These are phyloP conservation scores for Immersiporthe knoxdaviesiana DNA, from an alignment of 2,329 filamentous ascomycete genomes.

Conservation along the genomic window DNA sequence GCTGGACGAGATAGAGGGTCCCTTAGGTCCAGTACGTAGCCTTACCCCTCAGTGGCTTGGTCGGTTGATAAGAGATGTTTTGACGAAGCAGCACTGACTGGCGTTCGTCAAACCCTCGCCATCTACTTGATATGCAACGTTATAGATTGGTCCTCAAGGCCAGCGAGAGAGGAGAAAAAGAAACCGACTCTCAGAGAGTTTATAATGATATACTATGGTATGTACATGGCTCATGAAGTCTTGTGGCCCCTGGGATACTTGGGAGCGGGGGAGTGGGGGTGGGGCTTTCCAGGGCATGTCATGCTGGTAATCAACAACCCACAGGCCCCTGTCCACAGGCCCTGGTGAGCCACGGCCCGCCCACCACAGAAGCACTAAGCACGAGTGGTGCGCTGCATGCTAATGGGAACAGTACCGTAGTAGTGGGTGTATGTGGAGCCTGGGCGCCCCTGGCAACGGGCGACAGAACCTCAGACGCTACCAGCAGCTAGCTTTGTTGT, in stretches of 20 bases:
- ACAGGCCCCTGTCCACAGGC: background rate
- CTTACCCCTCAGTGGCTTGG: background rate
- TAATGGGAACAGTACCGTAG: background rate
- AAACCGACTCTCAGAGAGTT: background rate
- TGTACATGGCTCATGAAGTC: background rate
- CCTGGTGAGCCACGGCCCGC: background rate
- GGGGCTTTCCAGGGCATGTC: background rate
- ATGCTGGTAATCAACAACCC: background rate
- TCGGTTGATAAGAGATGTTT: background rate
- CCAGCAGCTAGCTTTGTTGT: constrained; percentile 16
- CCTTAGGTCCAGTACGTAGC: background rate
- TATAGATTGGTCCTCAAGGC: background rate
- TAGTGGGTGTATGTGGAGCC: background rate
- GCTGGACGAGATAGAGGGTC: background rate
- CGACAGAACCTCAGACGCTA: constrained; percentile 5
- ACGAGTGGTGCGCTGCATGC: background rate
- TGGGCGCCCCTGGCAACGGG: constrained; percentile 23
- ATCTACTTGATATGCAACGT: background rate
- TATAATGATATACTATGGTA: background rate
- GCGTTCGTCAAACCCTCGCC: background rate
- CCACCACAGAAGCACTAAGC: background rate
- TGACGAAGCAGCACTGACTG: background rate
- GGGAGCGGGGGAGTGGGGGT: constrained; percentile 3
- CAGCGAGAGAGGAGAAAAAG: background rate
- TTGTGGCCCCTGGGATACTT: background rate